Evolutionary conservation across 805 yeast species (phyloP).

Genomic region (Blastobotrys attinorum): DNA sequence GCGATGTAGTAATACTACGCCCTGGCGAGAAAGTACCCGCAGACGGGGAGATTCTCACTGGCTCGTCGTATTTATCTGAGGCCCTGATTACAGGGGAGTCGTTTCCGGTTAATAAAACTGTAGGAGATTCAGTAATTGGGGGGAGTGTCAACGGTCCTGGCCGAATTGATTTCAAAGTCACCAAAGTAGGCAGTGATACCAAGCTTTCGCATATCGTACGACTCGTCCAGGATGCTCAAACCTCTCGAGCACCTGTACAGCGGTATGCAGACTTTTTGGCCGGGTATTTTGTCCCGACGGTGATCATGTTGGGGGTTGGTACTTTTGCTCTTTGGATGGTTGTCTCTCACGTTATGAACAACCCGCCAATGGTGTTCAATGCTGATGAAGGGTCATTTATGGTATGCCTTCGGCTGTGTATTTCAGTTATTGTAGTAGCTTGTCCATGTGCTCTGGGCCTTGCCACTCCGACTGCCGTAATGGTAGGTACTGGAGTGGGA

Average conservation of each 20-base stretch:
- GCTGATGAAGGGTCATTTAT: constrained; percentile 47
- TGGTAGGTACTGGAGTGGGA: constrained; percentile 98
- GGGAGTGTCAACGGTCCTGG: constrained; percentile 87
- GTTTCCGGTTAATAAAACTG: constrained; percentile 54
- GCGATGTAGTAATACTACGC: constrained; percentile 66
- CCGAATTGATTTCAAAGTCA: constrained; percentile 58
- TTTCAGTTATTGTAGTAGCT: constrained; percentile 92
- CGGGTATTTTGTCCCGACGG: constrained; percentile 73
- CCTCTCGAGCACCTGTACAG: constrained; percentile 84
- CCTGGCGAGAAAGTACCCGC: constrained; percentile 91
- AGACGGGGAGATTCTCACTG: constrained; percentile 75
- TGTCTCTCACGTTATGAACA: constrained; percentile 28
- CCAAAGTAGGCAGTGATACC: constrained; percentile 72
- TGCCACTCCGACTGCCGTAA: constrained; percentile 97
- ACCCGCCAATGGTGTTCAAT: constrained; percentile 43
- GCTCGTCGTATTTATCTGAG: constrained; percentile 81
- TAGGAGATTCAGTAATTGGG: constrained; percentile 65
- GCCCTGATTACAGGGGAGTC: constrained; percentile 91
- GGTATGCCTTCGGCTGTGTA: constrained; percentile 69
- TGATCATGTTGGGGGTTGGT: constrained; percentile 49
- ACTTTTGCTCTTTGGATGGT: constrained; percentile 64
- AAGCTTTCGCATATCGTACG: constrained; percentile 80
- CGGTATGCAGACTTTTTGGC: constrained; percentile 80
- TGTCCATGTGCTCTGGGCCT: constrained; percentile 98
- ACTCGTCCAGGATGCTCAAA: constrained; percentile 83